Base-by-base conservation (phyloP, 768 basidiomycete genomes). In the Fibroporia radiculosa region DNA sequence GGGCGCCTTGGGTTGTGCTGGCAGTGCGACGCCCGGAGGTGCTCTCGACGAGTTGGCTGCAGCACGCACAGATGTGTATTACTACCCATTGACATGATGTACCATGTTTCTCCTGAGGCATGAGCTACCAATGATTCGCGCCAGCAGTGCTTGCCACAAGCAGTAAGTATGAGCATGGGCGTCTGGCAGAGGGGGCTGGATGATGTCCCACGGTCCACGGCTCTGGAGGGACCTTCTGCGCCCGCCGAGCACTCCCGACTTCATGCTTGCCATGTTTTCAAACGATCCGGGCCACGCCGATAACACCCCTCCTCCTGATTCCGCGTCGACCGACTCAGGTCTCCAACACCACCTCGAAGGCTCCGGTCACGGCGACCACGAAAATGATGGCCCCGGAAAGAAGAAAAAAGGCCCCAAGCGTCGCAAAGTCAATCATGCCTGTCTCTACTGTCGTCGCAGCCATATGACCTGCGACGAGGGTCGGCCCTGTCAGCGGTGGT, bases 401-500 rank as follows among this genome's bases (percentile, higher is more conserved):
- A 67, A 65, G 56, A 69, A 69, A 47, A 66, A 65, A 44, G 52
- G 53, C 22, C 57, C 77, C 10, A 88, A 86, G 65, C 68, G 89
- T 50, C 69, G 88, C 45, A 93, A 93, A 62, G 88, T 90, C 47
- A 90, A 90, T 62, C 90, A 93, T 66, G 92, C 93, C 4, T 96
- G 92, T 61, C 68, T 96, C 33, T 96, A 93, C 63, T 96, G 92
- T 66, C 74, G 91, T 60, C 71, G 89, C 48, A 91, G 88, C 71
- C 87, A 88, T 77, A 88, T 91, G 87, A 88, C 85, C 6, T 90
- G 88, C 67, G 88, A 90, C 59, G 88, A 89, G 56, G 85, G 86
- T 14, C 69, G 85, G 28, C 93, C 93, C 13, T 96, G 93, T 62
- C 86, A 92, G 56, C 80, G 93, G 54, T 95, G 93, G 93, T 93